Conservation (phyloP, 495 filamentous ascomycete genomes). For the Lepidopterella palustris region DNA sequence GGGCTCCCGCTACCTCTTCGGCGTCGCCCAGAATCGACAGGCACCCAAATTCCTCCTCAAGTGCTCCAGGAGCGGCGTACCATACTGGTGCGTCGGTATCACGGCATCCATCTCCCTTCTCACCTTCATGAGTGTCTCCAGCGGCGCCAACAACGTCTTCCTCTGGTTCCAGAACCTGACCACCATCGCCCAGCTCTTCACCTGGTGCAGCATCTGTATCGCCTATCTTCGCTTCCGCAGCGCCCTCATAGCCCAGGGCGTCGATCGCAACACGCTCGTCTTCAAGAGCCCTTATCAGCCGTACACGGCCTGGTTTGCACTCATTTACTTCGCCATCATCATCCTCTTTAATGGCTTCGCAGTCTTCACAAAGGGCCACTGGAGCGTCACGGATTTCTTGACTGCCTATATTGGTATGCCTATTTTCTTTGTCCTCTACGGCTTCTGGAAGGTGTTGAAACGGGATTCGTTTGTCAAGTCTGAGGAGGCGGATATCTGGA, state of each 20-base stretch:
- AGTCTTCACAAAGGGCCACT: constrained; percentile 45
- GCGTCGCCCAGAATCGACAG: constrained; percentile 57
- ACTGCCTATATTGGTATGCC: constrained; percentile 56
- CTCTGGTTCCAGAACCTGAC: constrained; percentile 39
- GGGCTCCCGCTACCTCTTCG: constrained; percentile 70
- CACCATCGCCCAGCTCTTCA: constrained; percentile 45
- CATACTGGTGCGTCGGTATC: constrained; percentile 51
- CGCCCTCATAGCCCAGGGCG: constrained; percentile 48
- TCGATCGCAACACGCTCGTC: constrained; percentile 49
- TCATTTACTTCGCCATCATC: constrained; percentile 51
- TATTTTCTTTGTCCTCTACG: constrained; percentile 50
- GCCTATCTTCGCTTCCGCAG: constrained; percentile 52
- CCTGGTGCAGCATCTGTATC: constrained; percentile 47
- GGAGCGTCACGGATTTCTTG: constrained; percentile 44
- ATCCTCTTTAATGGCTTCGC: constrained; percentile 51
- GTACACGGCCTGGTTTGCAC: constrained; percentile 53
- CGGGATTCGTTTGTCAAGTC: constrained; percentile 43
- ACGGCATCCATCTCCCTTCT: constrained; percentile 52
- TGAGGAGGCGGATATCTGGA: constrained; percentile 54
- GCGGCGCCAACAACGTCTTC: constrained; percentile 41
- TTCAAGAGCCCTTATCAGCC: constrained; percentile 57
- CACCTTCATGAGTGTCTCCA: constrained; percentile 55
- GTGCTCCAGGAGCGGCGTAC: constrained; percentile 54
- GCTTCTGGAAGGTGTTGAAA: constrained; percentile 50
- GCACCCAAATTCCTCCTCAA: constrained; percentile 54